Base-by-base conservation (phyloP, 768 basidiomycete species). In the Hypholoma fasciculare region DNA sequence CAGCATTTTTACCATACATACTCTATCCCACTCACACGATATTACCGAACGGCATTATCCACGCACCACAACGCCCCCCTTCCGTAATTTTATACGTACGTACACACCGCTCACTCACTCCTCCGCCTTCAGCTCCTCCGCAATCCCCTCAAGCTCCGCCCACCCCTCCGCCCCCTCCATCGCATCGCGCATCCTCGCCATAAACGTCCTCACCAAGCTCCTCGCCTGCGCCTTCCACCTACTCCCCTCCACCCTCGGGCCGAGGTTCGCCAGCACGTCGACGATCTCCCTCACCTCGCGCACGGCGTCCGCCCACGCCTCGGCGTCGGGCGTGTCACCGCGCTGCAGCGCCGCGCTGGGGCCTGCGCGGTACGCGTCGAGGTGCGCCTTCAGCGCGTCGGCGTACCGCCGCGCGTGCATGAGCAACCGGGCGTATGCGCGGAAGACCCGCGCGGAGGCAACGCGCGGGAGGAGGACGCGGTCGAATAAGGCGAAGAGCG, bases 201-300 rank as follows among this genome's bases (percentile, higher is more conserved):
- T 82, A 73, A 98, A 98, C 52, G 88, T 90, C 73, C 96, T 79
- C 58, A 98, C 82, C 56, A 98, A 79, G 60, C 93, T 95, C 54
- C 89, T 82, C 44, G 87, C 92, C 73, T 96, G 93, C 65, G 91
- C 82, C 71, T 79, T 83, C 97, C 97, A 98, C 61, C 87, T 89
- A 56, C 65, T 70, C 26, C 71, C 72, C 42, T 75, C 80, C 39
- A 82, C 82, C 54, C 82, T 79, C 49, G 92, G 88, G 2, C 96
- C 95, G 63, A 95, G 85, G 71, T 93, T 94, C 61, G 82, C 79
- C 65, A 98, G 74, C 19, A 94, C 78, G 63, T 91, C 92, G 23
- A 96, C 89, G 2, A 93, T 78, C 27, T 96, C 94, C 67, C 87
- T 83, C 13, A 98, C 88, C 67, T 96, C 92, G 7, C 70, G 69